Base-by-base conservation (phyloP, 805 yeast species). In the Candida quercuum region DNA sequence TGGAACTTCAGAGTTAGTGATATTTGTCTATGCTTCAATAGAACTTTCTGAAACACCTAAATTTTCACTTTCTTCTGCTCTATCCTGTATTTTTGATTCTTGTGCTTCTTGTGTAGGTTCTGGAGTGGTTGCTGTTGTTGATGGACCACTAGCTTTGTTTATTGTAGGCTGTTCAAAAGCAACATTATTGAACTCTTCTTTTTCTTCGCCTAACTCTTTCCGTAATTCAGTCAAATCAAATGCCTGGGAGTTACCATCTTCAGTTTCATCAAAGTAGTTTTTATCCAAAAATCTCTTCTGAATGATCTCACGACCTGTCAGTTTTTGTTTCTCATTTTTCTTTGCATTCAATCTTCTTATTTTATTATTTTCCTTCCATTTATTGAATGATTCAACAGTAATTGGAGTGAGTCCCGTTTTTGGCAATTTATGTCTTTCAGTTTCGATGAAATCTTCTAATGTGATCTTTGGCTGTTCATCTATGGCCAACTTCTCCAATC, bases 391-490 rank as follows among this genome's bases (percentile, higher is more conserved):
- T 41, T 82, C 88, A 19, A 77, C 66, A 1, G 94, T 89, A 45
- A 94, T 87, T 23, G 97, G 97, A 1, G 97, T 91, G 55, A 84
- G 69, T 33, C 73, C 74, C 12, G 71, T 43, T 45, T 70, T 72
- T 52, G 94, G 95, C 56, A 93, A 69, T 59, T 78, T 80, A 45
- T 77, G 82, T 66, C 97, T 81, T 64, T 89, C 99, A 40, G 91
- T 78, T 59, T 94, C 99, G 47, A 93, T 75, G 59, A 93, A 93
- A 45, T 94, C 99, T 63, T 93, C 99, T 54, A 93, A 70, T 1
- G 98, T 86, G 54, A 94, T 85, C 69, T 83, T 82, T 38, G 95
- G 96, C 54, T 85, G 86, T 38, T 75, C 69, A 37, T 86, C 96
- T 18, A 78, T 72, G 6, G 95, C 96, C 60, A 82, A 71, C 54